phyloP scores from a whole-genome alignment of 306 rosid genomes.

The Ormosia semicastrata region DNA sequence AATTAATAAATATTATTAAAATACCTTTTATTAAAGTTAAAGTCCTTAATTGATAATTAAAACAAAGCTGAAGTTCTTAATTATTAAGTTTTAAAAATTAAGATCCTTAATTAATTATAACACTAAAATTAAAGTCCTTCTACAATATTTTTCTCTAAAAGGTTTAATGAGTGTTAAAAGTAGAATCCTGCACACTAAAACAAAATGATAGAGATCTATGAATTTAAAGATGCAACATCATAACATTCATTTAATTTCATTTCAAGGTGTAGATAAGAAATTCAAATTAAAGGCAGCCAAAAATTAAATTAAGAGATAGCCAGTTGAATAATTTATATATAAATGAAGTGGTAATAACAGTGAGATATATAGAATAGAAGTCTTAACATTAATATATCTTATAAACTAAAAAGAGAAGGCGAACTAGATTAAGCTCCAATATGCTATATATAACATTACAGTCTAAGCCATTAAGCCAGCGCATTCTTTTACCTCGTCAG shows the following conservation, averaged over 20 bases:
- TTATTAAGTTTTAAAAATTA: no score
- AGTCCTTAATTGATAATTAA: no score
- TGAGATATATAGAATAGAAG: neutral
- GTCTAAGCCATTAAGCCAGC: neutral
- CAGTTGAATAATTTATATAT: neutral
- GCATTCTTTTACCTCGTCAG: neutral
- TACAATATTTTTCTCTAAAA: no score
- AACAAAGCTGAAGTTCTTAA: no score
- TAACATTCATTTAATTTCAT: neutral
- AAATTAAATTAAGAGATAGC: neutral
- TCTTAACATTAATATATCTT: neutral
- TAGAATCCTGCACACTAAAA: neutral
- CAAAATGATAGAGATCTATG: neutral
- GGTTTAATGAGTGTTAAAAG: neutral
- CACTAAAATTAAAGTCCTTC: no score
- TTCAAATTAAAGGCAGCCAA: neutral
- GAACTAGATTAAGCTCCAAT: neutral
- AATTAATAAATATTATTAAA: no score
- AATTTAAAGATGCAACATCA: neutral
- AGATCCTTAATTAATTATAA: no score
- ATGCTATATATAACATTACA: neutral
- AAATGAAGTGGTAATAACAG: neutral
- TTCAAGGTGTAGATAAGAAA: neutral
- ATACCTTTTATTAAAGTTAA: no score
- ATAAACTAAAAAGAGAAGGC: neutral